Conservation (phyloP, 1,139 yeast genomes). For the Blastobotrys petasosporus region DNA sequence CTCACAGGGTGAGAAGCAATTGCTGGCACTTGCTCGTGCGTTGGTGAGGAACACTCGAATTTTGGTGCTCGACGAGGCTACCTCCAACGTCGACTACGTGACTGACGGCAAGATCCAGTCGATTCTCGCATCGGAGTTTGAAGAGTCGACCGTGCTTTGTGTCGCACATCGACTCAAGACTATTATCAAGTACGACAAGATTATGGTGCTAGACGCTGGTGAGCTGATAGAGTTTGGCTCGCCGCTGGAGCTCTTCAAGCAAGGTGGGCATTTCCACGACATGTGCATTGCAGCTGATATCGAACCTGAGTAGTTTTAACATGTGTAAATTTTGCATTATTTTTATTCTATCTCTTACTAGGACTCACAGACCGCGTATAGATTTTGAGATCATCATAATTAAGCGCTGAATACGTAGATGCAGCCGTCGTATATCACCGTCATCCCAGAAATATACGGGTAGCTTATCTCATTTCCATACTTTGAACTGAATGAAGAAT, state of each 20-base stretch:
- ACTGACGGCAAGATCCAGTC: constrained; percentile 67
- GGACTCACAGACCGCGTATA: too few relatives aligned
- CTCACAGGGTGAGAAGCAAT: constrained; percentile 71
- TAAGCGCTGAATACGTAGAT: too few relatives aligned
- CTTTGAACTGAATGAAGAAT: too few relatives aligned
- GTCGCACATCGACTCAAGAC: constrained; percentile 78
- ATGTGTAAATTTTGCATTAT: too few relatives aligned
- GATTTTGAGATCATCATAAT: too few relatives aligned
- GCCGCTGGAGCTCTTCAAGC: constrained; percentile 37
- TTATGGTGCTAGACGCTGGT: constrained; percentile 64
- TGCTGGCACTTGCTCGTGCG: constrained; percentile 71
- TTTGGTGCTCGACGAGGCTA: constrained; percentile 75
- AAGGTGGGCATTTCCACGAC: constrained; percentile 45
- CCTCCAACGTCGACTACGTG: constrained; percentile 76
- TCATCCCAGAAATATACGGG: too few relatives aligned
- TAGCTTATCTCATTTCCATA: too few relatives aligned
- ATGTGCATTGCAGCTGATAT: constrained; percentile 58
- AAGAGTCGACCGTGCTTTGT: constrained; percentile 64
- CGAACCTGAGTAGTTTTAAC: background rate
- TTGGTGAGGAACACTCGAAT: constrained; percentile 55
- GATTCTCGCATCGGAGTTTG: constrained; percentile 57
- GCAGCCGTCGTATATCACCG: too few relatives aligned
- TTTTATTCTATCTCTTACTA: too few relatives aligned
- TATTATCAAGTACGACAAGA: constrained; percentile 58
- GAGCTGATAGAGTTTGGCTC: constrained; percentile 52